Base-by-base conservation (phyloP, 371 early-diverging fungal genomes). In the Rhizopus sp. region DNA sequence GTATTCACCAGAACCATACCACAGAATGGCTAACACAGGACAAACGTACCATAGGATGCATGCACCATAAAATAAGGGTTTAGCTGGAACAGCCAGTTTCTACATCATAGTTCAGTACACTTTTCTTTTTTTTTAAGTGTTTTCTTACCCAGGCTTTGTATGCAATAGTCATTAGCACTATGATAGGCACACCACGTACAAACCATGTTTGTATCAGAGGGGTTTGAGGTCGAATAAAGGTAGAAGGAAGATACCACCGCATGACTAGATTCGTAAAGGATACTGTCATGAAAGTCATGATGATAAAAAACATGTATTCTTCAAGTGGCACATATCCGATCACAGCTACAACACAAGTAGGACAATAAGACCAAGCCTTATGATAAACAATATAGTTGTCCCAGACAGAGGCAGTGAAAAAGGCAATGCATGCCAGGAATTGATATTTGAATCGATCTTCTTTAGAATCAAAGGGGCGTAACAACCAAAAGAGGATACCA, bases 321-420 rank as follows among this genome's bases (percentile, higher is more conserved):
- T 88, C 88, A 53, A 84, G 42, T 37, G 88, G 88, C 2, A 85
- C 82, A 65, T 77, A 82, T 7, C 85, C 85, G 55, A 86, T 73
- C 23, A 80, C 77, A 33, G 69, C 80, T 23, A 73, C 51, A 8
- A 86, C 84, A 48, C 82, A 78, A 0, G 64, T 61, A 13, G 72
- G 63, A 39, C 80, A 78, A 50, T 85, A 87, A 33, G 64, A 72
- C 82, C 80, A 80, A 0, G 79, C 83, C n/a, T 72, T 70, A 48
- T 78, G 75, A 32, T 76, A 77, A 2, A 78, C 79, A 54, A 71
- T 83, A 50, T 77, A 86, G 50, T 85, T 84, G 57, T 88, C 88
- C 88, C 88, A 88, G 7, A 77, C 60, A 8, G 83, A 80, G 0
- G 88, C 85, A 5, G 85, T 86, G 0, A 62, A 8, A 15, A 86